Evolutionary conservation across 2,329 filamentous ascomycete genomes (phyloP), one percentile per base, ranked within the genome.

Genomic region (Aspergillus brunneoviolaceus): DNA sequence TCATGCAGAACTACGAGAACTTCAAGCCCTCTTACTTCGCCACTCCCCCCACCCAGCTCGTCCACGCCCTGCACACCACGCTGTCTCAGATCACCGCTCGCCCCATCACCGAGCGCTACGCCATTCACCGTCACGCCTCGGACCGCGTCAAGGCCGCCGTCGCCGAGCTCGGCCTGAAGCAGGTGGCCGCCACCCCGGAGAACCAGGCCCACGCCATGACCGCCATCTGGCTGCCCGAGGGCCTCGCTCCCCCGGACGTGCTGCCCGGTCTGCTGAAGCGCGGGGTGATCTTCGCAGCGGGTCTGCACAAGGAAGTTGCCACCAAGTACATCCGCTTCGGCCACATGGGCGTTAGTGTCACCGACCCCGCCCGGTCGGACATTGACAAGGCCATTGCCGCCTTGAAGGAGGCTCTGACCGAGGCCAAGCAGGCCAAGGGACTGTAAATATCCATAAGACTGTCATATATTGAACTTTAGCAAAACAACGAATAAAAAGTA

Each of bases 1-100:
- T 99, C 78, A 98, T 99, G 94, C 88, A 95, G 81, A 98, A 97
- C 81, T 99, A 99, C 79, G 95, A 99, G 81, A 91, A 92, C 65
- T 92, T 93, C 82, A 99, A 98, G 82, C 87, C 95, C 42, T 96
- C 92, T 2, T 99, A 99, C 83, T 99, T 99, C 73, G 95, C 95
- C 42, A 99, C 95, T 1, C 95, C 95, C 0, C 92, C 93, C 4
- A 95, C 95, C 14, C 95, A 99, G 79, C 86, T 99, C 54, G 84
- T 99, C 68, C 94, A 90, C 77, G 95, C 95, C 51, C 85, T 99
- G 39, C 89, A 99, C 83, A 96, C 93, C 9, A 85, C 92, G 2
- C 84, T 99, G 29, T 89, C 83, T 59, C 92, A 96, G 77, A 95
- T 98, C 72, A 85, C 96, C 54, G 83, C 89, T n/a, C 84, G 84